Evolutionary conservation across 2,329 filamentous ascomycete species (phyloP).

Genomic region (Aspergillus pseudonomiae): DNA sequence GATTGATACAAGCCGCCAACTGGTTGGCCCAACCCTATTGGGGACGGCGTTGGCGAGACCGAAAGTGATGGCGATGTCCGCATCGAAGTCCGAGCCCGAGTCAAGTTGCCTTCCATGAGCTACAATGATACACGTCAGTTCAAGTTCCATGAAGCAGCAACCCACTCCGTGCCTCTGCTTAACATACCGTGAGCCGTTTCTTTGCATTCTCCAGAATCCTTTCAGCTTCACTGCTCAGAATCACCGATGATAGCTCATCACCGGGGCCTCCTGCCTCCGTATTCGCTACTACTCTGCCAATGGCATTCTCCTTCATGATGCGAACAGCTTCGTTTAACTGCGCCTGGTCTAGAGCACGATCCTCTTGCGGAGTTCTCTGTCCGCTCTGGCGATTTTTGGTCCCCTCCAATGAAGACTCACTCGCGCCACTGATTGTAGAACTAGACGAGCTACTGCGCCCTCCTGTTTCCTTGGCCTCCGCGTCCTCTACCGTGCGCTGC

Average conservation of each 20-base stretch:
- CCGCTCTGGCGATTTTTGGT: slow-evolving; percentile 11
- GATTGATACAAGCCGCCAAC: slow-evolving; percentile 47
- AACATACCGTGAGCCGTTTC: slow-evolving; percentile 76
- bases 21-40: slow-evolving; percentile 41
- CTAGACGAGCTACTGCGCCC: slow-evolving; percentile 39
- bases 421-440: slow-evolving; percentile 40
- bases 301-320: slow-evolving; percentile 13
- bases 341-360: slow-evolving; percentile 1
- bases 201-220: slow-evolving; percentile 93
- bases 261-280: slow-evolving; percentile 51
- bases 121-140: slow-evolving; percentile 42
- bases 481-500: slow-evolving; percentile 54
- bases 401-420: slow-evolving; percentile 25
- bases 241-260: slow-evolving; percentile 70
- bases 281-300: slow-evolving; percentile 40
- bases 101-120: slow-evolving; percentile 93
- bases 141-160: neutral
- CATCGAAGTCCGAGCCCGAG: slow-evolving; percentile 72
- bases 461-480: slow-evolving; percentile 50
- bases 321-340: slow-evolving; percentile 8
- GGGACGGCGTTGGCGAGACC: slow-evolving; percentile 48
- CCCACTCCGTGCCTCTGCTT: neutral
- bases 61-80: slow-evolving; percentile 56
- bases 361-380: slow-evolving; percentile 9
- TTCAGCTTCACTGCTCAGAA: slow-evolving; percentile 81